phyloP scores from a whole-genome alignment of 2,329 filamentous ascomycete genomes.

The Tolypocladium ovalisporum region DNA sequence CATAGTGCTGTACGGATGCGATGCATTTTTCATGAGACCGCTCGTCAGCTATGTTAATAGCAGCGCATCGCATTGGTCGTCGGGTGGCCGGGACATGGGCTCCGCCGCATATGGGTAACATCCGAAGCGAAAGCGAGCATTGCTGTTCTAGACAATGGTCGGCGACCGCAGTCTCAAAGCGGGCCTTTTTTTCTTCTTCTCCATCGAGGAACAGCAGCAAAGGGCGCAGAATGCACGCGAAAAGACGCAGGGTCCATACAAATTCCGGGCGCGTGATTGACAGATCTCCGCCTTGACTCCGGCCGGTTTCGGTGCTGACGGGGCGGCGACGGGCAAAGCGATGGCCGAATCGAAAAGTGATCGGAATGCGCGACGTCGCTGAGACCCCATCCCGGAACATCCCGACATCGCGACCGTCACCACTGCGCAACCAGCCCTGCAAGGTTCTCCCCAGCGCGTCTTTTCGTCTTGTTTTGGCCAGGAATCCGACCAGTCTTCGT shows the following conservation, averaged over 20 bases:
- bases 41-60: neutral
- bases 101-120: neutral
- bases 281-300: neutral
- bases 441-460: neutral
- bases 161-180: neutral
- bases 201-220: neutral
- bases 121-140: neutral
- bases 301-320: neutral
- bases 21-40: no score
- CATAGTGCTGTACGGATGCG: neutral
- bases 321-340: neutral
- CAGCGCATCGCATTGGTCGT: neutral
- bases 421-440: neutral
- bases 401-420: neutral
- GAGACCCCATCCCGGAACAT: neutral
- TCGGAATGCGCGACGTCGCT: neutral
- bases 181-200: neutral
- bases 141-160: neutral
- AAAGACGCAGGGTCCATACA: neutral
- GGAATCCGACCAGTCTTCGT: neutral
- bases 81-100: neutral
- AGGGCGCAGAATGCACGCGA: neutral
- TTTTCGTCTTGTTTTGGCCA: neutral
- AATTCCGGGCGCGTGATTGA: neutral
- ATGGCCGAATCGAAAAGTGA: neutral